Base-by-base conservation (phyloP, 768 basidiomycete species). In the Tephrocybe sp. region DNA sequence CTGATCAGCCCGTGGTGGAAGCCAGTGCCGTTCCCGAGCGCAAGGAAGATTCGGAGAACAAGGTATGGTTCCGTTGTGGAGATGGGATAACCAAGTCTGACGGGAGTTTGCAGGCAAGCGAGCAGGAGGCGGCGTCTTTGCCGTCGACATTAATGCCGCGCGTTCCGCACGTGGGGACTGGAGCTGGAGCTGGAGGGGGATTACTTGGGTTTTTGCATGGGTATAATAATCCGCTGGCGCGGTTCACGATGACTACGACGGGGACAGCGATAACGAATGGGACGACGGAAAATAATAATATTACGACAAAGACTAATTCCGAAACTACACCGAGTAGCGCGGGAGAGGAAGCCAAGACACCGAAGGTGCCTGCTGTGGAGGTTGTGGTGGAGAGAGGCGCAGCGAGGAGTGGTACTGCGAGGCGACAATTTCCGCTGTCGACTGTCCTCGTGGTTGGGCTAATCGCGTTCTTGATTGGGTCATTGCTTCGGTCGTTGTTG, bases 401-500 rank as follows among this genome's bases (percentile, higher is more conserved):
- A 54, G 54, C 48, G 48, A 48, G 58, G 47, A 49, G 27, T 37
- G 41, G 43, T 50, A 46, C 40, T 47, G 51, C 43, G 53, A 38
- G 55, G 52, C 50, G 60, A 49, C 45, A 60, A 57, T 79, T 76
- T 60, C 68, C 73, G 41, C 53, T 76, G 59, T 75, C 77, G 37
- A 85, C 83, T 34, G 67, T 96, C 51, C 61, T 97, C 58, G 72
- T 92, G 52, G 80, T 88, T 31, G 92, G 84, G 31, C 67, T 98
- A 54, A 89, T 97, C 59, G 87, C 89, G 22, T 94, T 98, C 68
- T 72, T 98, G 60, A 80, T 98, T 60, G 96, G 96, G 49, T 95
- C 92, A 22, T 72, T 98, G 47, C 70, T 97, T 53, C 82, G 96
- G 47, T 92, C 91, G 15, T 75, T 98, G 53, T 73, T 98, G 31